Evolutionary conservation across 805 yeast species (phyloP), one percentile per base, ranked within the genome.

Genomic region (Wickerhamomyces sydowiorum): DNA sequence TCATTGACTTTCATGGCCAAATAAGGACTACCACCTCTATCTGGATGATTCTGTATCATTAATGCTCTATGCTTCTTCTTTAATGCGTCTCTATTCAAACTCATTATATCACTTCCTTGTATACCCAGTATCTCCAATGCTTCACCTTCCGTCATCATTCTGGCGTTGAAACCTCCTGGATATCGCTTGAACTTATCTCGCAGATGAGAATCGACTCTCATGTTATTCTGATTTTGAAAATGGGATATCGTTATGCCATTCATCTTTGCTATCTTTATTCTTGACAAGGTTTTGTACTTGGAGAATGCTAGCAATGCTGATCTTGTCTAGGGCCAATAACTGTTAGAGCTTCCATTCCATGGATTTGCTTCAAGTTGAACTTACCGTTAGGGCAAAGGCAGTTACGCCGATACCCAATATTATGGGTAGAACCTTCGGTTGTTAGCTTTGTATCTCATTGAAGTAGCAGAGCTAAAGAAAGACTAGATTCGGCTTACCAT

Each of bases 31-130:
- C 96, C 96, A 3, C 96, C 96, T 52, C 83, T 78, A 61, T 87
- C 96, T 1, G 96, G 96, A 59, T 87, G 96, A 60, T 87, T 87
- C 12, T 77, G 66, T 63, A 87, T 67, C 95, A 87, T 88, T 57
- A 83, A 72, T 46, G 66, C 67, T 55, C 95, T 72, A 59, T 88
- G 95, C 43, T 80, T 78, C 46, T 76, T 80, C 61, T 82, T 82
- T 50, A 91, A 67, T 49, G 75, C 57, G 12, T 70, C 69, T 24
- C 58, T 61, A 33, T 70, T 65, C 27, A 81, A 52, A 42, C 67
- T 63, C 40, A 78, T 62, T 38, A 83, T 75, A 43, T 76, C 84
- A 19, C 74, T 64, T 18, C 77, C 75, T 29, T 70, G 67, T 42
- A 85, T 79, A 46, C 76, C 77, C 39, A 85, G 62, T 7, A 85